Base-by-base conservation (phyloP, 2,329 filamentous ascomycete species). In the Delphinella strobiligena region DNA sequence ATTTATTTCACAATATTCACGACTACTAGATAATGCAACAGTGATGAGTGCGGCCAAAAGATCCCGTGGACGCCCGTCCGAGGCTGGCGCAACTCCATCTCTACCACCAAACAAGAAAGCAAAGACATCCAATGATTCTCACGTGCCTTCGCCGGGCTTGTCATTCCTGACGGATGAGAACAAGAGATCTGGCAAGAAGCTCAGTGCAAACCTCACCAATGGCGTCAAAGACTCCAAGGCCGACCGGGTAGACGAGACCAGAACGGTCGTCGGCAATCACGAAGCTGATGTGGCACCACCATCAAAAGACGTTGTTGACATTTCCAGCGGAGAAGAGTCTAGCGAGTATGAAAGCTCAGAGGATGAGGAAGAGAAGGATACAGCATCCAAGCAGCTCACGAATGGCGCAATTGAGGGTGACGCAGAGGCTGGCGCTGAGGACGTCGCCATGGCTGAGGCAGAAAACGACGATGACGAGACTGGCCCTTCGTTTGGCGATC, bases 401-500 rank as follows among this genome's bases (percentile, higher is more conserved):
- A 41, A 37, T 17, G 39, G 35, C 14, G 14, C n/a, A 14, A 55
- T 52, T 39, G 44, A 40, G 49, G 36, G 47, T 15, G 37, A 17
- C 8, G 31, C 30, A 16, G 41, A 43, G 36, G 38, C 34, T 18
- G 46, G 45, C 27, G 45, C 48, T 16, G 22, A 27, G 22, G 22
- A 12, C 7, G 49, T 51, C 16, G 55, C 53, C 7, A n/a, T 17
- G 14, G 44, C 9, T 10, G 61, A 59, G 27, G 52, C 49, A 5
- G 49, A 50, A 15, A 50, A 56, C 27, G 47, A 50, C 11, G 54
- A 51, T 14, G 60, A 60, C 11, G 54, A 52, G 10, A 66, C 68
- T 37, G 72, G 74, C 47, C 82, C 85, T 3, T 84, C 86, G 0
- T 93, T 96, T 58, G 89, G 87, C 51, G 89, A 96, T 56, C 75